Evolutionary conservation across 148 eudicot genomes (phyloP), one percentile per base, ranked within the genome.

Genomic region (Vaccinium darrowii): DNA sequence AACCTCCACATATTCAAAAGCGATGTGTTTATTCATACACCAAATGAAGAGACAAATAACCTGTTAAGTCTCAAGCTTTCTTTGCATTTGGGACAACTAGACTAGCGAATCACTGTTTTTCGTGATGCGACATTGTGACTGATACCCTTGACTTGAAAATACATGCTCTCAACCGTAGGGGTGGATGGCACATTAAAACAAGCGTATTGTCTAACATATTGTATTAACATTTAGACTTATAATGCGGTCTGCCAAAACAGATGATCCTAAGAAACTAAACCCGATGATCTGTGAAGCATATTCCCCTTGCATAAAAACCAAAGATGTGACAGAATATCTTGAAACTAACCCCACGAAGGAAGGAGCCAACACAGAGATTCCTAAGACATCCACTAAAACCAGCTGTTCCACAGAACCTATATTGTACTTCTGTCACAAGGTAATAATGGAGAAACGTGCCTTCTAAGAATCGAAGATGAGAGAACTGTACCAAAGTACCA

Each of bases 1-100:
- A 76, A 47, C 54, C 80, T 49, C 52, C 56, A 76, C 33, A 76
- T 25, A 50, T 50, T 52, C 80, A 50, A 76, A 50, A 76, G 25
- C 11, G 13, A 11, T 6, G 23, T 50, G 27, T 76, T 21, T 76
- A n/a, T 76, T 76, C 57, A 11, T 50, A 76, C 33, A 50, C 19
- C 53, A 76, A 76, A 50, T 76, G 57, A 51, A 76, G 54, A 76
- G 80, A 76, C 21, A 13, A 1, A n/a, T 0, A 76, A 76, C 79
- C 80, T 4, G 15, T 76, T 51, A n/a, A 76, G 16, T 50, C 30
- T 76, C 21, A 76, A 76, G 36, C 80, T 76, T 25, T 21, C 80
- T 50, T 52, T 52, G 80, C 33, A 76, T n/a, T 52, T 50, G 51
- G 33, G 80, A 76, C 57, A 76, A 52, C 47, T 47, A 18, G 53